phyloP scores from a whole-genome alignment of 176 grass and related monocot genomes.

The Aegilops umbellulata region DNA sequence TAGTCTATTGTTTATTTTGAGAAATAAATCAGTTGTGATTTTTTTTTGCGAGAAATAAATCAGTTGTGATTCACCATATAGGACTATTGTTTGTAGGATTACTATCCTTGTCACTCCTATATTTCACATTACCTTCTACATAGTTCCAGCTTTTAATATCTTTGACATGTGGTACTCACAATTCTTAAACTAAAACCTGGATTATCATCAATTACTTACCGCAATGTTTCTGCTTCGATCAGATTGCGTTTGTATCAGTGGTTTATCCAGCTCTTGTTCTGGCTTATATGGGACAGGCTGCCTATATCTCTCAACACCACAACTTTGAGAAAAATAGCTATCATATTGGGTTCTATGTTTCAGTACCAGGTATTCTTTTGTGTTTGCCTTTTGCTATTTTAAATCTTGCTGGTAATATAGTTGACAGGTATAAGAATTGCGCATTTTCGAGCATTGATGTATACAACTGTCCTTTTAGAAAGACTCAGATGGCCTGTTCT shows the following conservation, averaged over 20 bases:
- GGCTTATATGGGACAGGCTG: conserved; percentile 97
- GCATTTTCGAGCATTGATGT: conserved; percentile 20
- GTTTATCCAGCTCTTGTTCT: conserved; percentile 93
- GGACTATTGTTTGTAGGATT: not conserved
- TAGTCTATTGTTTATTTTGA: not conserved
- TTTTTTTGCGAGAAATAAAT: not conserved
- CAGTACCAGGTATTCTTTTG: conserved; percentile 82
- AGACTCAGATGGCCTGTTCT: conserved; percentile 93
- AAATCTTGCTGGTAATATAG: not conserved
- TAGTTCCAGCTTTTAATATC: not conserved
- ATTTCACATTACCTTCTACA: not conserved
- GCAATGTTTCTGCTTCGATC: conserved; percentile 26
- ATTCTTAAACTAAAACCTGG: not conserved
- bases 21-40: not conserved
- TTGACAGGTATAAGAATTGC: not conserved
- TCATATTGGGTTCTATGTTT: conserved; percentile 97
- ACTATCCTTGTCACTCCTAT: not conserved
- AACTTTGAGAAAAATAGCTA: conserved; percentile 70
- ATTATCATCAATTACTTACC: conserved; percentile 18
- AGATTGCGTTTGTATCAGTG: conserved; percentile 83
- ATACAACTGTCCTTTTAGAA: conserved; percentile 50
- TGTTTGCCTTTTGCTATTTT: not conserved
- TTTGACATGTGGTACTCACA: conserved; percentile 12
- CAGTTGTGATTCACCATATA: not conserved
- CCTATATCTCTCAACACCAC: conserved; percentile 97